Percentiles rank a stretch among this genome's conserved stretches.
phyloP scores from a whole-genome alignment of 352 stramenopile genomes.

The Globisporangium cystogenes region DNA sequence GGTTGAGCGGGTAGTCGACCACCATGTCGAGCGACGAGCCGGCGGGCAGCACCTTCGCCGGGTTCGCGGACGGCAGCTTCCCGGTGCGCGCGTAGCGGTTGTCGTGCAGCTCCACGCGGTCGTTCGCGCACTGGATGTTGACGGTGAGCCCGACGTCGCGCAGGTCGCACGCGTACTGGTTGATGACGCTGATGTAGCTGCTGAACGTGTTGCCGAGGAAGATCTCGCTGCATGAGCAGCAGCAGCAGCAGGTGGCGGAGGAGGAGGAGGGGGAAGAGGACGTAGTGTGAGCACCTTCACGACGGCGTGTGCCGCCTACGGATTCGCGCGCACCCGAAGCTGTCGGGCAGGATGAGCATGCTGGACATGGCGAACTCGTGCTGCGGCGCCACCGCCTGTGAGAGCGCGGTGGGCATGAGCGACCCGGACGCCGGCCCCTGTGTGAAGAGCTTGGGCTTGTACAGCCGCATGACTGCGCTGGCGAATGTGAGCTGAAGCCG shows the following conservation, averaged over 20 bases:
- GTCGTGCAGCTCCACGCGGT: conserved; percentile 73
- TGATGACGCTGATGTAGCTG: conserved; percentile 92
- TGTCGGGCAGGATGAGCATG: conserved; percentile 88
- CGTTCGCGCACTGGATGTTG: conserved; percentile 85
- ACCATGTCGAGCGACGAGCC: conserved; percentile 89
- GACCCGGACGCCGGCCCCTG: conserved; percentile 44
- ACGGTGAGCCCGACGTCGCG: conserved; percentile 70
- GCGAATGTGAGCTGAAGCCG: neutral
- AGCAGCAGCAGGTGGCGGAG: neutral
- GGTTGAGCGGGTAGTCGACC: conserved; percentile 86
- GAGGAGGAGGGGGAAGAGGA: too few relatives aligned
- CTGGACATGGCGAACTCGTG: conserved; percentile 87
- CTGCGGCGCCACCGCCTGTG: conserved; percentile 32
- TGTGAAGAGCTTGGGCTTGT: conserved; percentile 84
- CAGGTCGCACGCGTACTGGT: conserved; percentile 79
- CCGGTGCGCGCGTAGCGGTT: conserved; percentile 67
- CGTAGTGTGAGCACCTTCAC: too few relatives aligned
- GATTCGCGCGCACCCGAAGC: conserved; percentile 64
- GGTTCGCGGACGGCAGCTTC: conserved; percentile 70
- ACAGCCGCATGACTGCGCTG: conserved; percentile 84
- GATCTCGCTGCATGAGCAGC: conserved; percentile 60
- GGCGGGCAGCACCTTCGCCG: conserved; percentile 51
- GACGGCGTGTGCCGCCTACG: neutral
- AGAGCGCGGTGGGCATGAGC: conserved; percentile 57
- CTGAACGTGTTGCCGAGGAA: conserved; percentile 91